phyloP scores from a whole-genome alignment of 2,329 filamentous ascomycete genomes.

The Pestalotiopsis sp. region DNA sequence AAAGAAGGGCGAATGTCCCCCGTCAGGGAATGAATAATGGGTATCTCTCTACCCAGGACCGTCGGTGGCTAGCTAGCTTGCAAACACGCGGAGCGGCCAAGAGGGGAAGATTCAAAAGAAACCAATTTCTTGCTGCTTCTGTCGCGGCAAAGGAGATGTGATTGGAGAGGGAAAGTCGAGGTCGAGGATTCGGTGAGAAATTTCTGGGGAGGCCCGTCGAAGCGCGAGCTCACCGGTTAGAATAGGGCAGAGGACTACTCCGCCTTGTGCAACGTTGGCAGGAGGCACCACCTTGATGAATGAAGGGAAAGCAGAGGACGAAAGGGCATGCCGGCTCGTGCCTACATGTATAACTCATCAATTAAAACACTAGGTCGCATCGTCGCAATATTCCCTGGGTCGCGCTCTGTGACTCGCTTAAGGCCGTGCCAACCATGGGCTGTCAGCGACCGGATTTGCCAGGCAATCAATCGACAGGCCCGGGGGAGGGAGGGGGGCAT shows the following conservation, averaged over 20 bases:
- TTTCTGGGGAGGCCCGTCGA: constrained; percentile 8
- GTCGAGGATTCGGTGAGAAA: constrained; percentile 14
- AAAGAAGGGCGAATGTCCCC: neutral
- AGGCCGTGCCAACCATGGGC: constrained; percentile 10
- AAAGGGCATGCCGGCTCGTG: constrained; percentile 2
- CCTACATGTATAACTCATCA: constrained; percentile 13
- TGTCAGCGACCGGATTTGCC: constrained; percentile 1
- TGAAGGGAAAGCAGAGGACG: constrained; percentile 7
- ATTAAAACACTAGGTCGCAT: constrained; percentile 10
- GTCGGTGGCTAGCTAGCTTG: constrained; percentile 3
- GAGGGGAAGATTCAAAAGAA: constrained; percentile 9
- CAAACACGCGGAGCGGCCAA: constrained; percentile 13
- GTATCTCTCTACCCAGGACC: neutral
- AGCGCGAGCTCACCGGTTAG: constrained; percentile 12
- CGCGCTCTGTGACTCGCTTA: constrained; percentile 8
- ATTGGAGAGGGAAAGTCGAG: constrained; percentile 9
- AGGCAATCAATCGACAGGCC: neutral
- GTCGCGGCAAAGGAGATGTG: constrained; percentile 7
- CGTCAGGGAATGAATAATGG: neutral
- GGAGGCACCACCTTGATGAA: constrained; percentile 11
- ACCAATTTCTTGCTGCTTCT: constrained; percentile 5
- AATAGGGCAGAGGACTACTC: constrained; percentile 8
- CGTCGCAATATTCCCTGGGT: neutral
- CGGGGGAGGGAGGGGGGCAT: neutral
- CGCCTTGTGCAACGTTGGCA: constrained; percentile 11